These are phyloP conservation scores for Balamuthia mandrillaris DNA, from an alignment of 208 protist genomes.

Conservation along the genomic window DNA sequence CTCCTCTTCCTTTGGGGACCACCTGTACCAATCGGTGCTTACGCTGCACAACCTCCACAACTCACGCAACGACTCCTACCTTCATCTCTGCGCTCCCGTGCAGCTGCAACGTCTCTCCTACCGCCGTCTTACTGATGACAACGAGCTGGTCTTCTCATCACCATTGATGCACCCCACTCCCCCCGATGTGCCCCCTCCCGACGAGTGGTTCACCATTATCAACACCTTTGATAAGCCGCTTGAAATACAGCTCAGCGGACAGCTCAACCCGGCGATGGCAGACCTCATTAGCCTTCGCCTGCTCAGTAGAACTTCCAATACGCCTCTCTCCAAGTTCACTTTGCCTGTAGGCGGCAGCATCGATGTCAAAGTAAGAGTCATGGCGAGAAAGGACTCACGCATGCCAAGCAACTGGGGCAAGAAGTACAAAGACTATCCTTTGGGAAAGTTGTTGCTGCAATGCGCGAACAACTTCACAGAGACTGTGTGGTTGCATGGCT, in stretches of 20 bases:
- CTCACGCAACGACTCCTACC: too few relatives aligned
- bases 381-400: constrained; percentile 24
- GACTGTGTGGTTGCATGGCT: constrained; percentile 8
- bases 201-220: constrained; percentile 22
- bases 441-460: constrained; percentile 12
- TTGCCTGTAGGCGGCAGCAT: neutral
- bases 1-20: too few relatives aligned
- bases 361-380: constrained; percentile 17
- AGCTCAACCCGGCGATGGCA: constrained; percentile 28
- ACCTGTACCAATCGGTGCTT: too few relatives aligned
- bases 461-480: constrained; percentile 15
- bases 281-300: neutral
- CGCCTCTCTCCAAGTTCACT: neutral
- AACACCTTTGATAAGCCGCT: neutral
- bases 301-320: neutral
- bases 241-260: constrained; percentile 1
- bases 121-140: neutral
- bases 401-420: constrained; percentile 6
- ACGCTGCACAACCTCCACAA: too few relatives aligned
- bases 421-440: constrained; percentile 24
- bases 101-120: too few relatives aligned
- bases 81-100: too few relatives aligned
- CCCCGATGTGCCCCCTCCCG: neutral
- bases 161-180: constrained; percentile 13
- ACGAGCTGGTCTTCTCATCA: neutral